These are phyloP conservation scores for Amphichorda felina DNA, from an alignment of 2,329 filamentous ascomycete species.

Conservation along the genomic window DNA sequence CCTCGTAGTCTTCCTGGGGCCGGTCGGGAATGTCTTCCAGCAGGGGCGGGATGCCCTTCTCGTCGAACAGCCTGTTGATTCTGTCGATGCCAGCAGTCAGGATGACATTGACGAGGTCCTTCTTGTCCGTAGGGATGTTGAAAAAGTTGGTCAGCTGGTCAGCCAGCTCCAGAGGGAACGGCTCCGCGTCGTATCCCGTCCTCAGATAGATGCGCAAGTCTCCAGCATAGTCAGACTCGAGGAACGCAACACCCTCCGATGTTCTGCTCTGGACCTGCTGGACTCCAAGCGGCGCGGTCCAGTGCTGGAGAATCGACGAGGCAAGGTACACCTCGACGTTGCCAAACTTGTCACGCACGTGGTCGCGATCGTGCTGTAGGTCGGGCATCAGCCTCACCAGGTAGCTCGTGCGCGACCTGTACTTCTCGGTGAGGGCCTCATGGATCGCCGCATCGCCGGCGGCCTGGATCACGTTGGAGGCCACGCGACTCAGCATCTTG, in stretches of 20 bases:
- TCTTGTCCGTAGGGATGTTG: neutral
- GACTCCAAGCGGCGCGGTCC: neutral
- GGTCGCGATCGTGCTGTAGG: neutral
- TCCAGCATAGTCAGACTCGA: neutral
- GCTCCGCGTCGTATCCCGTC: neutral
- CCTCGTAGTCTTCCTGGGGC: too few relatives aligned
- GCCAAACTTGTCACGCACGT: neutral
- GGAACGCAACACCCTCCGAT: neutral
- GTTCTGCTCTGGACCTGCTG: neutral
- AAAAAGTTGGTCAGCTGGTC: neutral
- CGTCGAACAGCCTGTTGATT: neutral
- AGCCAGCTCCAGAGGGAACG: neutral
- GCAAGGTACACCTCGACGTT: neutral
- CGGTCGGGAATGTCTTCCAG: too few relatives aligned
- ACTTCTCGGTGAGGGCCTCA: neutral
- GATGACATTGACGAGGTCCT: neutral
- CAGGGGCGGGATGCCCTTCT: too few relatives aligned
- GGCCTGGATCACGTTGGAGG: neutral
- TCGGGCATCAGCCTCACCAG: neutral
- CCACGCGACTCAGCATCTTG: neutral
- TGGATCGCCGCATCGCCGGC: neutral
- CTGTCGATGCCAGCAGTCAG: neutral
- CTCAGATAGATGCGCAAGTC: neutral
- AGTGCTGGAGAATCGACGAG: neutral
- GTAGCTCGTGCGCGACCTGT: neutral